phyloP scores from a whole-genome alignment of 345 rosid genomes.

The Atalantia buxifolia region DNA sequence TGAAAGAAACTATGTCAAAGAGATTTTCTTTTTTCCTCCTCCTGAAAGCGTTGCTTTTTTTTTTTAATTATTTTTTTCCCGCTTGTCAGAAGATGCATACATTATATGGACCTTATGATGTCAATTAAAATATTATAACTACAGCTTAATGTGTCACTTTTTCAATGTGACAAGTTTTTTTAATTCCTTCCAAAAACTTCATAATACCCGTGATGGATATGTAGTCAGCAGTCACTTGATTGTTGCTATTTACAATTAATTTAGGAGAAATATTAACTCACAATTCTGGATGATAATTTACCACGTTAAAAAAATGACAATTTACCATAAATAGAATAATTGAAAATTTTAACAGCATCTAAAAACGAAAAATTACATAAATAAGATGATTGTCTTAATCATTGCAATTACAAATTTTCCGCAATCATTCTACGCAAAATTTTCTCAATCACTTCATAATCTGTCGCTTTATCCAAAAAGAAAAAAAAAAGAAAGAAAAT shows the following conservation, averaged over 20 bases:
- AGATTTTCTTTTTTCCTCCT: not conserved
- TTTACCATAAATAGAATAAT: too few species aligned
- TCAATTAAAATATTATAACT: not conserved
- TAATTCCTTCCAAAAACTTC: too few species aligned
- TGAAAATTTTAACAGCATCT: too few species aligned
- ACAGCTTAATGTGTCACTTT: not conserved
- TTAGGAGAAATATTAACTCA: not conserved
- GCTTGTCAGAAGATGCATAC: not conserved
- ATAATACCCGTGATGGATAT: too few species aligned
- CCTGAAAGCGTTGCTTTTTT: not conserved
- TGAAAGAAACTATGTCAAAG: not conserved
- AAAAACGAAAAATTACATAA: not conserved
- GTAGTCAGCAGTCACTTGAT: too few species aligned
- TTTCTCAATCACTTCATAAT: not conserved
- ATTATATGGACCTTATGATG: not conserved
- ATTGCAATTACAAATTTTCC: not conserved
- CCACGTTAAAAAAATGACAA: not conserved
- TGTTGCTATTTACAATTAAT: too few species aligned
- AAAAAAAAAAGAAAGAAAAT: too few species aligned
- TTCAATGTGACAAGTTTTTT: not conserved
- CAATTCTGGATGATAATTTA: too few species aligned
- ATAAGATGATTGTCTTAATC: too few species aligned
- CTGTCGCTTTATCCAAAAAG: too few species aligned
- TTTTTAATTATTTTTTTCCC: not conserved
- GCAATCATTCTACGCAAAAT: not conserved